phyloP scores from a whole-genome alignment of 2,329 filamentous ascomycete genomes.

The Amphichorda felina region DNA sequence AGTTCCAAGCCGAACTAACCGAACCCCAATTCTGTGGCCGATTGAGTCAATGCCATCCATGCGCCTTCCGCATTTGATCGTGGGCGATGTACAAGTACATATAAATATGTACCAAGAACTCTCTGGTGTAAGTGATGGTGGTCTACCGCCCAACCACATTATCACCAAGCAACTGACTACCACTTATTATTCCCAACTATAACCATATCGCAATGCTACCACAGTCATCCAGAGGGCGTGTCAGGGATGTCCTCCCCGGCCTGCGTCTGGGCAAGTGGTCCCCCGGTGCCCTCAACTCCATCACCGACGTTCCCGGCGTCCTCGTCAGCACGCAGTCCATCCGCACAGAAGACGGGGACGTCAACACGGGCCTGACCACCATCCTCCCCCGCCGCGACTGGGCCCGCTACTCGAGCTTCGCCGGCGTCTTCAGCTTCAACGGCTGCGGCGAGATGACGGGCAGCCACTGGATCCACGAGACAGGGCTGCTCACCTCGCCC shows the following conservation, averaged over 20 bases:
- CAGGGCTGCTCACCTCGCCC: slow-evolving; percentile 44
- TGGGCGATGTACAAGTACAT: too few relatives aligned
- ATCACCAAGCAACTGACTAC: too few relatives aligned
- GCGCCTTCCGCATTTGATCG: too few relatives aligned
- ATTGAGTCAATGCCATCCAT: too few relatives aligned
- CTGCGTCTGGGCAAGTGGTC: slow-evolving; percentile 29
- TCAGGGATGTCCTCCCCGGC: slow-evolving; percentile 31
- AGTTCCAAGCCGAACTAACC: too few relatives aligned
- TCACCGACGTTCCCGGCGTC: slow-evolving; percentile 38
- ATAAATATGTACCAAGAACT: too few relatives aligned
- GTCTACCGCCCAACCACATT: too few relatives aligned
- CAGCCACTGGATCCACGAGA: slow-evolving; percentile 49
- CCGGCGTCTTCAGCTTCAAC: slow-evolving; percentile 49
- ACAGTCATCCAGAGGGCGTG: slow-evolving; percentile 8
- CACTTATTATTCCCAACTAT: too few relatives aligned
- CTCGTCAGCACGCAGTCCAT: slow-evolving; percentile 33
- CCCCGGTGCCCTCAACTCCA: slow-evolving; percentile 32
- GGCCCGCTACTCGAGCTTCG: slow-evolving; percentile 30
- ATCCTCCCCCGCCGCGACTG: slow-evolving; percentile 33
- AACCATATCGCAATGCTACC: too few relatives aligned
- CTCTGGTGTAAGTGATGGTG: too few relatives aligned
- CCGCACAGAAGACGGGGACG: slow-evolving; percentile 14
- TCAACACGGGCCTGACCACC: slow-evolving; percentile 38
- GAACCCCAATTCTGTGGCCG: too few relatives aligned
- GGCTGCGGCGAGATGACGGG: slow-evolving; percentile 53